Evolutionary conservation across 78 protist species (phyloP).

Genomic region (Dictyostelium capitatum): DNA sequence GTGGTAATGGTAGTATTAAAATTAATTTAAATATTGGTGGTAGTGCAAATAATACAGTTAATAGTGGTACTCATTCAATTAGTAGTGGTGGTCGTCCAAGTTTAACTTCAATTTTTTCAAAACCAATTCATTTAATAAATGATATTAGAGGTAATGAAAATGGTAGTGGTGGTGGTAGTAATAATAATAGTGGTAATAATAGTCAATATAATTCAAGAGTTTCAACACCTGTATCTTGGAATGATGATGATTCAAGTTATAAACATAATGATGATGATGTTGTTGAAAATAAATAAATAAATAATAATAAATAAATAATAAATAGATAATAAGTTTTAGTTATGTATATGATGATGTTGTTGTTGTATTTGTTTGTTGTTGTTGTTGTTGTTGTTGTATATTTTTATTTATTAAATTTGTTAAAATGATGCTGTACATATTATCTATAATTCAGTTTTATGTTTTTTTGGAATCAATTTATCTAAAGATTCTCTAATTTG

Average conservation of each 20-base stretch:
- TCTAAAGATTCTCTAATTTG: slow-evolving; percentile 17
- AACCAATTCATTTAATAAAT: slow-evolving; percentile 35
- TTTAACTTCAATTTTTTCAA: slow-evolving; percentile 41
- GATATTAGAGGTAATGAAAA: background rate
- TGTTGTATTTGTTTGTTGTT: too few relatives aligned
- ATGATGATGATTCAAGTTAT: background rate
- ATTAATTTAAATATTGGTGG: background rate
- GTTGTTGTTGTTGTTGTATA: background rate
- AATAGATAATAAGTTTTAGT: too few relatives aligned
- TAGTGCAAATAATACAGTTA: background rate
- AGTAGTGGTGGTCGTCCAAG: background rate
- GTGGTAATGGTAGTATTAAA: background rate
- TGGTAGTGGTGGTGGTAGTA: background rate
- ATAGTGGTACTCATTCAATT: background rate
- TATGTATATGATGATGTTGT: too few relatives aligned
- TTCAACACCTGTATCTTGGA: slow-evolving; percentile 1
- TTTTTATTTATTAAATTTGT: background rate
- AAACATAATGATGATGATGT: slow-evolving; percentile 14
- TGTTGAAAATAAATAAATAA: slow-evolving; percentile 28
- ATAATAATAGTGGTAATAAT: background rate
- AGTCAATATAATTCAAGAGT: background rate
- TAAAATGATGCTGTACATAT: background rate
- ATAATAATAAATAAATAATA: background rate
- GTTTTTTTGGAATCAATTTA: slow-evolving; percentile 6
- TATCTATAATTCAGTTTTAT: background rate